Conservation (phyloP, 139 green algal genomes). For the Trebouxia sp. region DNA sequence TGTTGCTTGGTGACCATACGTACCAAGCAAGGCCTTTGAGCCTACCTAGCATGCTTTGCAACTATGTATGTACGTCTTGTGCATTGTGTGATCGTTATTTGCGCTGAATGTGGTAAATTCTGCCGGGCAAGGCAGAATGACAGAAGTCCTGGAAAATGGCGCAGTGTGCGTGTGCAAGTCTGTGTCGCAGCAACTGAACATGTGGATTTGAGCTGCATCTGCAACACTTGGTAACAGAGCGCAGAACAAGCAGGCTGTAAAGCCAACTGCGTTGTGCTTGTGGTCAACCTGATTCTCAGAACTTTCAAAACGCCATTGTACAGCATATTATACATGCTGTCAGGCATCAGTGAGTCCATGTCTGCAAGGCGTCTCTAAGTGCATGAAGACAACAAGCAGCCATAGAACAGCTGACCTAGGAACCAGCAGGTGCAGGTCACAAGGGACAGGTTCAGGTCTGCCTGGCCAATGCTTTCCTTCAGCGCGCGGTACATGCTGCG, state of each 20-base stretch:
- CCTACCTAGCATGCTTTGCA: background rate
- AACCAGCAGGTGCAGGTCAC: conserved; percentile 72
- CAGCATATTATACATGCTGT: no score
- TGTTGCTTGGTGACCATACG: background rate
- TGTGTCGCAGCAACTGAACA: no score
- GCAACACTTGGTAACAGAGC: no score
- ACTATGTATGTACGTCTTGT: background rate
- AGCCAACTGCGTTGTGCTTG: no score
- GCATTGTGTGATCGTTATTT: background rate
- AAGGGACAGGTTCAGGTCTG: conserved; percentile 46
- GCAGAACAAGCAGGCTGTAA: no score
- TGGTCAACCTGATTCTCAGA: no score
- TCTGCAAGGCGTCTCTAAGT: background rate
- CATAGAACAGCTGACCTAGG: conserved; percentile 13
- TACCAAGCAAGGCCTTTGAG: background rate
- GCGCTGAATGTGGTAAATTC: background rate
- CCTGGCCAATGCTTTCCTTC: conserved; percentile 28
- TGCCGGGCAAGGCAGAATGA: background rate
- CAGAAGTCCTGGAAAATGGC: no score
- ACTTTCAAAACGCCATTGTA: no score
- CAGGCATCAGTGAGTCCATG: no score
- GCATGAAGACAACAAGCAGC: background rate
- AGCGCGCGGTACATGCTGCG: conserved; percentile 56
- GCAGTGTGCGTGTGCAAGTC: no score
- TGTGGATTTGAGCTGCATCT: no score